Conservation (phyloP, 345 rosid genomes). For the Aurinia saxatilis region DNA sequence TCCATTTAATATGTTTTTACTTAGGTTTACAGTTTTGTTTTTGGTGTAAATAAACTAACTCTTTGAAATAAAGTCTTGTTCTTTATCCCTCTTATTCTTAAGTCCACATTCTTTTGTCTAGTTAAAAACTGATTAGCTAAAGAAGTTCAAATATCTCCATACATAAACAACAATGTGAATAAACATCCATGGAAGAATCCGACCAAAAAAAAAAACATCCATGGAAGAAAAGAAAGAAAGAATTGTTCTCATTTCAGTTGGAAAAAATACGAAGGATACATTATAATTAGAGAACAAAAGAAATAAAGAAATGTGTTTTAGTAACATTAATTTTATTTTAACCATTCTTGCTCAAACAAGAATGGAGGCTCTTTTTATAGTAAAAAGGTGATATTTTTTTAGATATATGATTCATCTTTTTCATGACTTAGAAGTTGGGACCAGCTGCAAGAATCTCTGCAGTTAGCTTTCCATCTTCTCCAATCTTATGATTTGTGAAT, state of each 20-base stretch:
- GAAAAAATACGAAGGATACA: not conserved
- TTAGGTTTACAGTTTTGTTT: not conserved
- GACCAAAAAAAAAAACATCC: too few species aligned
- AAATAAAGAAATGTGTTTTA: not conserved
- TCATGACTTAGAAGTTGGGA: conserved; percentile 39
- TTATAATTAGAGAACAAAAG: not conserved
- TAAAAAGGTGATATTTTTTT: not conserved
- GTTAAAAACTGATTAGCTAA: not conserved
- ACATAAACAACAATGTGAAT: not conserved
- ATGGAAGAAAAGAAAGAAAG: too few species aligned
- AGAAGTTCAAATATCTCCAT: too few species aligned
- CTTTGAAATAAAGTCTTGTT: not conserved
- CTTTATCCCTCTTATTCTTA: not conserved
- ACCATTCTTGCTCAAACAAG: not conserved
- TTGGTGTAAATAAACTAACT: conserved; percentile 16
- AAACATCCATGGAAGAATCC: not conserved
- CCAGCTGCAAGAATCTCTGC: conserved; percentile 85
- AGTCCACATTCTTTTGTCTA: too few species aligned
- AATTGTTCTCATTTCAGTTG: conserved; percentile 7
- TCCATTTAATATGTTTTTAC: conserved; percentile 3
- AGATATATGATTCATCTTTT: not conserved
- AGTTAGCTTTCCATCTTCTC: conserved; percentile 60
- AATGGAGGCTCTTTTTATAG: not conserved
- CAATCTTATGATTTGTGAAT: conserved; percentile 74
- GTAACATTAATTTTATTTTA: not conserved